Evolutionary conservation across 345 rosid genomes (phyloP), one percentile per base, ranked within the genome.

Genomic region (Acer saccharum): DNA sequence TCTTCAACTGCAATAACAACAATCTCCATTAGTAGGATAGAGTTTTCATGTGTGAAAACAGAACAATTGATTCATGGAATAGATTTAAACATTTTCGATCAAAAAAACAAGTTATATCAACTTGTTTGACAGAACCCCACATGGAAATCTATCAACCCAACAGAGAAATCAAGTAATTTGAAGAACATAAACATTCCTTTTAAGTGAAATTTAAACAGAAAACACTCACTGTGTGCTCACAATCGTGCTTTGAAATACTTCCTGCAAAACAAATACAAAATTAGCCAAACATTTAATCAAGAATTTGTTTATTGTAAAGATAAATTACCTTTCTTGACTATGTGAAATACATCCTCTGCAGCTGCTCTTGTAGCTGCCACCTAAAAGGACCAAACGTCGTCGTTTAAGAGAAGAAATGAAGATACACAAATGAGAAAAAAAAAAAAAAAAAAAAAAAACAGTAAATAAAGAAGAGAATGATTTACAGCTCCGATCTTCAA

Each of bases 401-500:
- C 27, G 43, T 35, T 1, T 60, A 44, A 65, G 10, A 35, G 44
- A 35, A 41, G 23, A 1, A 2, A 44, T n/a, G 43, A n/a, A 55
- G 17, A 44, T 20, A 52, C 3, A 64, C 6, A 27, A 18, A 55
- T 20, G 14, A 17, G 4, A 61, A 10, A 32, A 1, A n/a, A 44
- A 20, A 57, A 10, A 61, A n/a, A 29, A 21, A 9, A 16, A 61
- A 50, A n/a, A 13, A 43, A 76, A 58, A 32, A 29, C 46, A 43
- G 46, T 50, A 12, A 23, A 39, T 14, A 54, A 14, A 69, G 46
- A 21, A 12, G 16, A 27, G 2, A 67, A 21, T 16, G 4, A 18
- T 6, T 55, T 87, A 94, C 97, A 70, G 91, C 79, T 85, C 92
- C 98, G 73, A 89, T 90, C 94, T 94, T 94, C 85, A 94, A 85